phyloP scores from a whole-genome alignment of 106 monocot species.

The Dendrobium chrysotoxum region DNA sequence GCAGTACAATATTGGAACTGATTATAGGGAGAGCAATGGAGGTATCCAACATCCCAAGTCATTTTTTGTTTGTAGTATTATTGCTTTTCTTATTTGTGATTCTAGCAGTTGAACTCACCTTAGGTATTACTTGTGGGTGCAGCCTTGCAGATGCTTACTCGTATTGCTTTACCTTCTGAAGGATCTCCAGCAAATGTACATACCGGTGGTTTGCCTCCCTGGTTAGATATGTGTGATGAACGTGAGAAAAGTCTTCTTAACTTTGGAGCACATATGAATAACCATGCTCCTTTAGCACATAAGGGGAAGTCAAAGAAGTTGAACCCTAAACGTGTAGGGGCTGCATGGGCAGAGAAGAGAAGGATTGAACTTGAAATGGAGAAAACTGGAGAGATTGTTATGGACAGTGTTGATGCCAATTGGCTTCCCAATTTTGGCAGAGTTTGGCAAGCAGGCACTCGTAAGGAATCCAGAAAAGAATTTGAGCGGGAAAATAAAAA shows the following conservation, averaged over 20 bases:
- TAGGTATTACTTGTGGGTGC: background rate
- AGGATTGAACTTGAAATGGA: conserved; percentile 78
- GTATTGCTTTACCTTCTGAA: conserved; percentile 17
- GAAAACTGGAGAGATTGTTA: conserved; percentile 51
- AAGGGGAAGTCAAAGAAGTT: conserved; percentile 46
- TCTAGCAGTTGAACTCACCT: background rate
- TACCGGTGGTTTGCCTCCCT: conserved; percentile 48
- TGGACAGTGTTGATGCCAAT: conserved; percentile 36
- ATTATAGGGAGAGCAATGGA: conserved; percentile 10
- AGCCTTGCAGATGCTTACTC: conserved; percentile 26
- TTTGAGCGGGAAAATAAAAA: conserved; percentile 63
- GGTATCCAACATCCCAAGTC: conserved; percentile 32
- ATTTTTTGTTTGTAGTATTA: conserved; percentile 6
- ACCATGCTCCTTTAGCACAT: conserved; percentile 8
- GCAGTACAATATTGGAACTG: conserved; percentile 26
- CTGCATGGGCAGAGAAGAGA: conserved; percentile 95
- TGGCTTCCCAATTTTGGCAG: conserved; percentile 99
- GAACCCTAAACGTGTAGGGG: conserved; percentile 94
- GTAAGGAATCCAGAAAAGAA: conserved; percentile 87
- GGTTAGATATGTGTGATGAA: conserved; percentile 51
- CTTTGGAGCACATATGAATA: conserved; percentile 2
- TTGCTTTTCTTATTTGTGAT: background rate
- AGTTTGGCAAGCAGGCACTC: conserved; percentile 92
- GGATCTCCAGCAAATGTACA: conserved; percentile 41
- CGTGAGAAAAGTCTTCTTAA: conserved; percentile 15